phyloP scores from a whole-genome alignment of 73 alveolate species.

The Paramecium sonneborni region DNA sequence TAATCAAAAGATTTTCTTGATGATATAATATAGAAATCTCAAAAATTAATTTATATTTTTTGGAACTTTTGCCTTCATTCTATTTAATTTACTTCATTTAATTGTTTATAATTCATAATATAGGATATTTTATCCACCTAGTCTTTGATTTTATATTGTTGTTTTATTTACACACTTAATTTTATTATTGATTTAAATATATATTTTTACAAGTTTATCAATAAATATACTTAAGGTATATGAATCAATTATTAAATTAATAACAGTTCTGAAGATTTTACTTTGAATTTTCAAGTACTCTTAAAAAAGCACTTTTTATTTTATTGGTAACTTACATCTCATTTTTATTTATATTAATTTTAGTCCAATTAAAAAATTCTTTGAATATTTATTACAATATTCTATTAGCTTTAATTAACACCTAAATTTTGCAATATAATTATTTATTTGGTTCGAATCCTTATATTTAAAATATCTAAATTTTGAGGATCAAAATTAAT shows the following conservation, averaged over 20 bases:
- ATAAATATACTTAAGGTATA: background rate
- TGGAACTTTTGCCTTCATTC: background rate
- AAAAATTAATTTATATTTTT: background rate
- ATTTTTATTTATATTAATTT: conserved; percentile 11
- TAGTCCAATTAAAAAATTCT: background rate
- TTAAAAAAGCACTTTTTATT: background rate
- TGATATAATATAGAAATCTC: background rate
- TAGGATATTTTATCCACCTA: conserved; percentile 26
- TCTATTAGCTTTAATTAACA: background rate
- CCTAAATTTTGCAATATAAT: background rate
- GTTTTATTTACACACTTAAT: background rate
- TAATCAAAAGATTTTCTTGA: background rate
- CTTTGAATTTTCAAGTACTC: background rate
- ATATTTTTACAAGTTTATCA: background rate
- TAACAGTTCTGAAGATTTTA: background rate
- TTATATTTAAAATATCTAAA: too few relatives aligned
- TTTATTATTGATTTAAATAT: background rate
- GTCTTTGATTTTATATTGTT: background rate
- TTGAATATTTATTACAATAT: background rate
- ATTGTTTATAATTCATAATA: background rate
- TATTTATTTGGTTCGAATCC: background rate
- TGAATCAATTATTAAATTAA: background rate
- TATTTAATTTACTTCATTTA: background rate
- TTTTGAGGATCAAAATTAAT: background rate
- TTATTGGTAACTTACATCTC: background rate